A percentile compares a stretch with the other conserved stretches of the same genome.
These are phyloP conservation scores for Tetrapisispora taiwanensis DNA, from an alignment of 805 yeast genomes.

Conservation along the genomic window DNA sequence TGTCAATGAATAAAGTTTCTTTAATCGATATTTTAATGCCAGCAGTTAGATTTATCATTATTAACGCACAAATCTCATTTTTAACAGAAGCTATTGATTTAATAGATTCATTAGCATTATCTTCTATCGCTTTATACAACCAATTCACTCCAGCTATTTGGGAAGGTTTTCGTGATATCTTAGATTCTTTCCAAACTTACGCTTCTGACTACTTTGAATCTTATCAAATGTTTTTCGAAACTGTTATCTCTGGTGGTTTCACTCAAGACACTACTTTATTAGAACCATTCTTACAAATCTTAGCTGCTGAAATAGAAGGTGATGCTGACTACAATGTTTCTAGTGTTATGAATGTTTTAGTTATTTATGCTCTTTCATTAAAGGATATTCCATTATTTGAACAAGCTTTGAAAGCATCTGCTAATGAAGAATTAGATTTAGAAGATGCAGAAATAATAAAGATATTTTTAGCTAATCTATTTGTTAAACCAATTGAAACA, in stretches of 20 bases:
- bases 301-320: conserved; percentile 23
- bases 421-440: conserved; percentile 28
- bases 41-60: conserved; percentile 47
- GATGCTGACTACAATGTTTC: conserved; percentile 32
- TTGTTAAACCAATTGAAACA: conserved; percentile 49
- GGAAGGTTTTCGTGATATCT: conserved; percentile 39
- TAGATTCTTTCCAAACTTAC: conserved; percentile 48
- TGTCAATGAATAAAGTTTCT: conserved; percentile 51
- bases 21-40: conserved; percentile 49
- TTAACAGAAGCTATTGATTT: conserved; percentile 56
- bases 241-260: conserved; percentile 44
- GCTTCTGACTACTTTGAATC: conserved; percentile 50
- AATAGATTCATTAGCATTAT: conserved; percentile 43
- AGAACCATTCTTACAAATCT: conserved; percentile 21
- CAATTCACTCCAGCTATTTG: conserved; percentile 43
- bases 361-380: conserved; percentile 24
- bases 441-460: conserved; percentile 43
- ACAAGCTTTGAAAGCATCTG: conserved; percentile 18
- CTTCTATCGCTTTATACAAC: conserved; percentile 37
- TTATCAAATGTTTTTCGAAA: conserved; percentile 48
- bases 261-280: conserved; percentile 24
- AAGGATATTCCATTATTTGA: conserved; percentile 25
- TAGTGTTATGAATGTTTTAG: conserved; percentile 28
- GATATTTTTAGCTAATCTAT: conserved; percentile 51
- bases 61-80: conserved; percentile 49